Evolutionary conservation across 108 stramenopile species (phyloP).

Genomic region (Aureococcus anophagefferens): DNA sequence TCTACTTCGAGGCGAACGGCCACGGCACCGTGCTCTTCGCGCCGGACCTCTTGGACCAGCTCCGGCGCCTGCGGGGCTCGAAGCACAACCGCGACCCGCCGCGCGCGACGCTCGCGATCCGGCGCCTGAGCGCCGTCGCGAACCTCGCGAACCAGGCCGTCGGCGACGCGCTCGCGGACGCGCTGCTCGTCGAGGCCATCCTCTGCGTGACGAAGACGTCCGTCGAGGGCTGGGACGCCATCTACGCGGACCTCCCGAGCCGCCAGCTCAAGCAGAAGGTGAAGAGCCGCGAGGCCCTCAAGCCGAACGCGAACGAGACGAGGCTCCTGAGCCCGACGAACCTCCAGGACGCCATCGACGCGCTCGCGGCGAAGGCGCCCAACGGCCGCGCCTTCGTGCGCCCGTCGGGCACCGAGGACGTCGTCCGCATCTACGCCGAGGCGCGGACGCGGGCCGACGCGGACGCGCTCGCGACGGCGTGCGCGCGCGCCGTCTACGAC

Average conservation of each 20-base stretch:
- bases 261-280: constrained; percentile 85
- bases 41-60: constrained; percentile 37
- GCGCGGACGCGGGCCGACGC: constrained; percentile 7
- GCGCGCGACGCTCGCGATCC: constrained; percentile 34
- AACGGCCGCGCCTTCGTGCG: constrained; percentile 80
- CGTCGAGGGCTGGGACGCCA: constrained; percentile 58
- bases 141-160: constrained; percentile 82
- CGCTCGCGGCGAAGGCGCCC: constrained; percentile 36
- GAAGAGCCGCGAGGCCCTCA: constrained; percentile 29
- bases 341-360: constrained; percentile 74
- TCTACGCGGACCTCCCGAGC: constrained; percentile 85
- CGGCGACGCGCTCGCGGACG: constrained; percentile 90
- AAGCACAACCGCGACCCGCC: constrained; percentile 6
- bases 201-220: constrained; percentile 54
- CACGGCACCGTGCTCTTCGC: constrained; percentile 95
- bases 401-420: constrained; percentile 96
- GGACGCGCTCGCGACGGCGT: not conserved
- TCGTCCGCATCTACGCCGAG: constrained; percentile 97
- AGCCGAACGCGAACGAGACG: constrained; percentile 81
- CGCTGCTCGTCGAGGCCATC: constrained; percentile 82
- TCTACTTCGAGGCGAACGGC: constrained; percentile 99
- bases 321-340: constrained; percentile 51
- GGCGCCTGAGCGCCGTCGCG: constrained; percentile 43
- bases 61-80: constrained; percentile 19
- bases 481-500: not conserved